A percentile compares a stretch with the other conserved stretches of the same genome.
These are phyloP conservation scores for Curvularia eragrostidis DNA, from an alignment of 2,329 filamentous ascomycete genomes.

Conservation along the genomic window DNA sequence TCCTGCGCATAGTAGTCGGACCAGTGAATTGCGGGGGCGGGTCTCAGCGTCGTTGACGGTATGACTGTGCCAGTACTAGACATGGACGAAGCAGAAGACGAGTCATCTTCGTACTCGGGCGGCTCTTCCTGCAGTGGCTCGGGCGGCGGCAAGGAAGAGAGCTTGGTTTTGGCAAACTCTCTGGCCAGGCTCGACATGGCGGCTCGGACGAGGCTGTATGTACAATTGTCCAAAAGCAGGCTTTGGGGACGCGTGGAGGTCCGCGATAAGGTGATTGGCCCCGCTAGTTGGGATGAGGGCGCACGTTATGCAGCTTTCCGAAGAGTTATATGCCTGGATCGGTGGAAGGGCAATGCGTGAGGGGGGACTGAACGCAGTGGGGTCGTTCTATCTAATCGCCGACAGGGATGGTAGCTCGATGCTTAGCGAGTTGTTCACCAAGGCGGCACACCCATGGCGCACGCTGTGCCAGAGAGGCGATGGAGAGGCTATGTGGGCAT, in stretches of 20 bases:
- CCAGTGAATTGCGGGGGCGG: constrained; percentile 73
- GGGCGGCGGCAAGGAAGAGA: constrained; percentile 65
- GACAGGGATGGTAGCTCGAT: constrained; percentile 20
- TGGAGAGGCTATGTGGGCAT: constrained; percentile 6
- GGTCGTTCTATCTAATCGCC: constrained; percentile 12
- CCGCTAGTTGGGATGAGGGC: constrained; percentile 4
- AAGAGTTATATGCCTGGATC: constrained; percentile 12
- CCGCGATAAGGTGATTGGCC: constrained; percentile 17
- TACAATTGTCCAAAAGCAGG: constrained; percentile 9
- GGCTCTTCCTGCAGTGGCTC: constrained; percentile 59
- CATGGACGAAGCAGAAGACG: constrained; percentile 73
- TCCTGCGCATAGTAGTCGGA: constrained; percentile 90
- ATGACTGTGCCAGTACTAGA: constrained; percentile 93
- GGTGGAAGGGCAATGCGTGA: constrained; percentile 15
- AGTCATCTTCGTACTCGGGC: constrained; percentile 58
- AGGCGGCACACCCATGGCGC: constrained; percentile 3
- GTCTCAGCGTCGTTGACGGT: constrained; percentile 73
- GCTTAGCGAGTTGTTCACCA: constrained; percentile 13
- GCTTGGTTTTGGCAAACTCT: constrained; percentile 77
- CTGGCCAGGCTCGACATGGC: constrained; percentile 82
- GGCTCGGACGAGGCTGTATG: constrained; percentile 13
- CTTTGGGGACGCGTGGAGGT: constrained; percentile 10
- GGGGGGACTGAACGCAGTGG: constrained; percentile 12
- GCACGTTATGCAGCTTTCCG: constrained; percentile 11
- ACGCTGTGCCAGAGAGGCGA: constrained; percentile 2